phyloP scores from a whole-genome alignment of 2,329 filamentous ascomycete genomes.

The Colletotrichum tabaci region DNA sequence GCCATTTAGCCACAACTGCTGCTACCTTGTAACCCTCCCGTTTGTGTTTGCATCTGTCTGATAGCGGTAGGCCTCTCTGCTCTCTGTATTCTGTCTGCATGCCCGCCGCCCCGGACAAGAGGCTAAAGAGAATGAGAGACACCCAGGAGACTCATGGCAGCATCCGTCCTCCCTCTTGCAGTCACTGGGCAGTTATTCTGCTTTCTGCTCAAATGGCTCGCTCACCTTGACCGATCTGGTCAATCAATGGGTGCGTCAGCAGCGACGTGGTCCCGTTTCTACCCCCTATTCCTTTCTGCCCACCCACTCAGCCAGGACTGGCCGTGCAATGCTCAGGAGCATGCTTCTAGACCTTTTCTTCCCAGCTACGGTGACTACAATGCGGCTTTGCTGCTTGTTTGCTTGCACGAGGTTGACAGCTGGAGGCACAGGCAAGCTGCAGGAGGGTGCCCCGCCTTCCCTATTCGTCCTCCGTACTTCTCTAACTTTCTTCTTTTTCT shows the following conservation, averaged over 20 bases:
- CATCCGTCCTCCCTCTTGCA: background rate
- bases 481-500: too few relatives aligned
- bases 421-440: background rate
- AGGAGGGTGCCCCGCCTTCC: background rate
- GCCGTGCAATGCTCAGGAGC: conserved; percentile 21
- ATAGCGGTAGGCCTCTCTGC: background rate
- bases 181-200: conserved; percentile 38
- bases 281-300: conserved; percentile 20
- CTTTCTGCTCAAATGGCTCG: conserved; percentile 35
- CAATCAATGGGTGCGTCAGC: conserved; percentile 7
- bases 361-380: background rate
- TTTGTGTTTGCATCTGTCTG: background rate
- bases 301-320: conserved; percentile 22
- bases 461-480: conserved; percentile 8
- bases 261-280: conserved; percentile 3
- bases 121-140: background rate
- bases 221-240: background rate
- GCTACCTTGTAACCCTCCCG: background rate
- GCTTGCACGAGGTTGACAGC: conserved; percentile 9
- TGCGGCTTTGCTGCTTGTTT: background rate
- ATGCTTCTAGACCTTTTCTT: conserved; percentile 38
- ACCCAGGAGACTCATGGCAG: conserved; percentile 7
- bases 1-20: conserved; percentile 5
- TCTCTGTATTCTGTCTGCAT: background rate
- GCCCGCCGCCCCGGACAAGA: background rate